These are phyloP conservation scores for Acarospora socialis DNA, from an alignment of 2,329 filamentous ascomycete species.

Conservation along the genomic window DNA sequence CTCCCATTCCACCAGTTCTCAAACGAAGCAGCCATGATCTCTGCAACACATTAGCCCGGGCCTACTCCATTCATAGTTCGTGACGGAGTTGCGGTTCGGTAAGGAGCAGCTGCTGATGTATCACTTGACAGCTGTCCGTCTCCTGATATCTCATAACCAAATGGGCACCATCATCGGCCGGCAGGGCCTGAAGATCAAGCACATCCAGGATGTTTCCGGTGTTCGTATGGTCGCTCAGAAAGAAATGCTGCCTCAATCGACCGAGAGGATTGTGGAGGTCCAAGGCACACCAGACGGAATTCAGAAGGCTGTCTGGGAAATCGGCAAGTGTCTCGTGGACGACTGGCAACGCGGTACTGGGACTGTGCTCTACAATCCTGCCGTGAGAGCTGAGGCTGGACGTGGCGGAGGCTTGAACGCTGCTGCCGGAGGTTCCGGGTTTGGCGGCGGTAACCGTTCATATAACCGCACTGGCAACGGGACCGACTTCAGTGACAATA, in stretches of 20 bases:
- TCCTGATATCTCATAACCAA: conserved; percentile 98
- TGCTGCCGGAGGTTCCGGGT: conserved; percentile 41
- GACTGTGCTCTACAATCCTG: conserved; percentile 94
- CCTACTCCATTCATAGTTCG: background rate
- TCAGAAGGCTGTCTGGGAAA: conserved; percentile 94
- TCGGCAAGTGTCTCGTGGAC: conserved; percentile 94
- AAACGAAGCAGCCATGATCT: background rate
- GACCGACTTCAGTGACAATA: conserved; percentile 85
- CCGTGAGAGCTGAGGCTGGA: conserved; percentile 65
- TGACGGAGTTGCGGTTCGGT: background rate
- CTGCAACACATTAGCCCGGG: background rate
- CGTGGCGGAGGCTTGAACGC: conserved; percentile 36
- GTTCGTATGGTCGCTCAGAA: conserved; percentile 99
- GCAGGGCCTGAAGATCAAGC: conserved; percentile 96
- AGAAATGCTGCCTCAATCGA: conserved; percentile 98
- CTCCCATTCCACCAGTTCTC: no score
- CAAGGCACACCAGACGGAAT: conserved; percentile 91
- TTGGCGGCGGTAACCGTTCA: conserved; percentile 47
- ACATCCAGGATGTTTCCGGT: conserved; percentile 91
- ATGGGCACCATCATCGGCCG: conserved; percentile 99
- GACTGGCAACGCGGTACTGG: conserved; percentile 96
- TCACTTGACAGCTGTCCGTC: conserved; percentile 68
- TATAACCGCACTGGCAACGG: conserved; percentile 91
- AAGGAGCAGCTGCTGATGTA: conserved; percentile 13
- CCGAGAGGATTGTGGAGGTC: conserved; percentile 92